Evolutionary conservation across 768 basidiomycete genomes (phyloP), one percentile per base, ranked within the genome.

Genomic region (Suillus brevipes): DNA sequence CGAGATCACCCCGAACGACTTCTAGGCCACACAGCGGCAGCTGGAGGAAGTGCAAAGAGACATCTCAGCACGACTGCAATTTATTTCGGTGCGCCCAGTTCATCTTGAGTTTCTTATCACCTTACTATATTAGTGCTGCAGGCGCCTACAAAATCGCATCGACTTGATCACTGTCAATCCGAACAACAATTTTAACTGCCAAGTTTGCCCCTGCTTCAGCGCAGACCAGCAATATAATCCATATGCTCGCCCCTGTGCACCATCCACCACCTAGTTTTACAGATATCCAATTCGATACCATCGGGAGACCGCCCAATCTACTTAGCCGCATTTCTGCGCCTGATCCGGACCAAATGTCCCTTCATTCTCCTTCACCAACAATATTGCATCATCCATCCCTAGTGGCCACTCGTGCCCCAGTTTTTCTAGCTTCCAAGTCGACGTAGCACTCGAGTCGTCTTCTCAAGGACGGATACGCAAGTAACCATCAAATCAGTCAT

Each of bases 1-100:
- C 86, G 91, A 40, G 94, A 95, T 6, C 90, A 94, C 64, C 80
- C 87, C 2, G 91, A 95, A 64, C 84, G 86, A 65, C 79, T 95
- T 0, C 78, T 95, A 12, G 79, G 85, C 1, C 88, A 95, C 65
- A 88, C 87, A 28, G 28, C 28, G 28, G 28, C 28, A 28, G 28
- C 28, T 3, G 28, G 28, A 28, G 28, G 28, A 28, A 28, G 28
- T 28, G 28, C 28, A 28, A 28, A 28, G 28, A 28, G 28, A 28
- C 28, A 1, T 28, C 28, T 28, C 28, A 28, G 25, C 37, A 4
- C 37, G 14, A 58, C 23, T 58, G 23, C 37, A 58, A 25, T 18
- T 16, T 10, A 1, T 58, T 38, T 38, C 8, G 38, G 57, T 38
- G 18, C 57, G 37, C 9, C 20, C 37, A 38, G 37, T 40, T 58